Conservation (phyloP, 164 flowering plant species). For the Annona squamosa region DNA sequence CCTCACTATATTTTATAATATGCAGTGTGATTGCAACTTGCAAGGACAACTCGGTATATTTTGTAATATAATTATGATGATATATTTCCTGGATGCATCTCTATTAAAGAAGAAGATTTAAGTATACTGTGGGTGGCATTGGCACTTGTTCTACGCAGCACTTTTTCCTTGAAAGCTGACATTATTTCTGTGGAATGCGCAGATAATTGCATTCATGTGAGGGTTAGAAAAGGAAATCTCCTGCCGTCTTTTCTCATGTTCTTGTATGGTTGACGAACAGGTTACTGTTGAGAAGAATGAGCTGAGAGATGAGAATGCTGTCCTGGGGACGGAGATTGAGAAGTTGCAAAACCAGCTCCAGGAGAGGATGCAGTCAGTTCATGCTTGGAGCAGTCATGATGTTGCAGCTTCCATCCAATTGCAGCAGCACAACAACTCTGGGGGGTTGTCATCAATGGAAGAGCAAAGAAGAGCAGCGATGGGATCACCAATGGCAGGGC, state of each 20-base stretch:
- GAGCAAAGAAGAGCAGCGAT: constrained; percentile 14
- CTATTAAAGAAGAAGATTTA: too few species aligned
- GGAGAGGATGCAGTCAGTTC: constrained; percentile 28
- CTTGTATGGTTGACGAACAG: constrained; percentile 22
- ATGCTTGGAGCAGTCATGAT: constrained; percentile 20
- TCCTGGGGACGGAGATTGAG: constrained; percentile 38
- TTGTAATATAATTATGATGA: too few species aligned
- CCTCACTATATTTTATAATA: too few species aligned
- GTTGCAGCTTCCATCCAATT: constrained; percentile 25
- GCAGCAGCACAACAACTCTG: constrained; percentile 16
- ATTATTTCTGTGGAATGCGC: too few species aligned
- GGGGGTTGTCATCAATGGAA: constrained; percentile 11
- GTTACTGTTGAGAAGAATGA: constrained; percentile 45
- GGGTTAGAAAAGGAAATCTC: too few species aligned
- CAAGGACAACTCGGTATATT: too few species aligned
- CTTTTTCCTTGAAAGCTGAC: too few species aligned
- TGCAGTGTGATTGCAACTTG: too few species aligned
- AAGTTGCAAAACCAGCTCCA: constrained; percentile 32
- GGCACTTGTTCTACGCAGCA: too few species aligned
- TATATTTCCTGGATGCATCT: too few species aligned
- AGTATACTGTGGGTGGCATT: too few species aligned
- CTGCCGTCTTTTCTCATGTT: not conserved
- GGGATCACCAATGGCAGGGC: constrained; percentile 22
- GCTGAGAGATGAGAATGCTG: constrained; percentile 42
- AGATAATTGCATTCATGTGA: not conserved